Percentiles rank a stretch among this genome's conserved stretches.
phyloP scores from a whole-genome alignment of 768 basidiomycete genomes.

The Suillus clintonianus region DNA sequence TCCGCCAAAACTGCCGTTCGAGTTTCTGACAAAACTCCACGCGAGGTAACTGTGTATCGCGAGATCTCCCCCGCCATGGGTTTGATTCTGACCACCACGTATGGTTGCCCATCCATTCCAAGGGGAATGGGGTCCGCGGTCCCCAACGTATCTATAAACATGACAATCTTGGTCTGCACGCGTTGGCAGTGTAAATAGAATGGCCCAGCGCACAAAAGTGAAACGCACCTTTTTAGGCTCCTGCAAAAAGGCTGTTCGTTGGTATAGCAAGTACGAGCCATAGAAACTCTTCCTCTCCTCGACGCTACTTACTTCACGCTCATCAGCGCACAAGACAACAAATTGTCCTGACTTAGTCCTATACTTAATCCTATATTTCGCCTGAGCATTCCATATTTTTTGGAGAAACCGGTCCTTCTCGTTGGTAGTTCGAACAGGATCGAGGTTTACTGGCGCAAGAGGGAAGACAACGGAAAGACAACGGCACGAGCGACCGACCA shows the following conservation, averaged over 20 bases:
- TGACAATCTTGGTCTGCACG: slow-evolving; percentile 78
- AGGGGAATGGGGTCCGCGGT: slow-evolving; percentile 78
- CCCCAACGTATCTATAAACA: slow-evolving; percentile 81
- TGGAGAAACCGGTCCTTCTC: slow-evolving; percentile 86
- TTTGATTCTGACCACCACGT: slow-evolving; percentile 79
- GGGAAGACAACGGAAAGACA: slow-evolving; percentile 77
- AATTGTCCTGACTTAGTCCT: slow-evolving; percentile 74
- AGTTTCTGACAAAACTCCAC: slow-evolving; percentile 84
- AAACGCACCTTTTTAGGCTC: slow-evolving; percentile 73
- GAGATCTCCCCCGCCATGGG: slow-evolving; percentile 83
- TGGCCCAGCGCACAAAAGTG: slow-evolving; percentile 2
- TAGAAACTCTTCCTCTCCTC: slow-evolving; percentile 57
- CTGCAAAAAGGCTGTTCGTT: slow-evolving; percentile 75
- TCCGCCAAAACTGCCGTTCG: slow-evolving; percentile 91
- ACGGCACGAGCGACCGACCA: slow-evolving; percentile 89
- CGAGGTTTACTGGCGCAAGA: slow-evolving; percentile 63
- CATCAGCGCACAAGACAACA: slow-evolving; percentile 68
- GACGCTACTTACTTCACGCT: slow-evolving; percentile 78
- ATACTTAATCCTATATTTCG: no score
- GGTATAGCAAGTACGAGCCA: slow-evolving; percentile 83
- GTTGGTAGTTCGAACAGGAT: slow-evolving; percentile 59
- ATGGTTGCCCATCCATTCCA: slow-evolving; percentile 67
- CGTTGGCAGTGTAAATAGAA: slow-evolving; percentile 7
- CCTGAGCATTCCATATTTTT: slow-evolving; percentile 88
- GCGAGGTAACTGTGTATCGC: slow-evolving; percentile 74